Percentiles rank a stretch among this genome's conserved stretches.
phyloP scores from a whole-genome alignment of 2,329 filamentous ascomycete species.

The Monilinia polystroma region DNA sequence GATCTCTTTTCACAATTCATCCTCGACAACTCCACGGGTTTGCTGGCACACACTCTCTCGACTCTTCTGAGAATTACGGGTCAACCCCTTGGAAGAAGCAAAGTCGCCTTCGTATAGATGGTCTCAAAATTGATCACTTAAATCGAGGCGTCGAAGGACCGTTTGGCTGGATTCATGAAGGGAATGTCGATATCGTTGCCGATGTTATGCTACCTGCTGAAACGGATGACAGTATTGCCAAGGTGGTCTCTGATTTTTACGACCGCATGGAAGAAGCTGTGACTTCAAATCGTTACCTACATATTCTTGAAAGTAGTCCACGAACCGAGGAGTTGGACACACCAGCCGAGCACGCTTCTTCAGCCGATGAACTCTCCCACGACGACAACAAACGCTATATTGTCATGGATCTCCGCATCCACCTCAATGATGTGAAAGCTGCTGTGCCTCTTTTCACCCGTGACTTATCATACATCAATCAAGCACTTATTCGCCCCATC shows the following conservation, averaged over 20 bases:
- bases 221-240: slow-evolving; percentile 81
- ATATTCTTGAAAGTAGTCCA: slow-evolving; percentile 53
- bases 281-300: slow-evolving; percentile 68
- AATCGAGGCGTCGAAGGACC: slow-evolving; percentile 91
- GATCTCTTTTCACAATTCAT: slow-evolving; percentile 95
- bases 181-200: slow-evolving; percentile 92
- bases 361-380: slow-evolving; percentile 34
- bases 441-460: slow-evolving; percentile 89
- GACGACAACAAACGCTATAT: slow-evolving; percentile 72
- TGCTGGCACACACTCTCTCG: slow-evolving; percentile 57
- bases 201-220: slow-evolving; percentile 94
- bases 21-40: slow-evolving; percentile 85
- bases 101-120: slow-evolving; percentile 87
- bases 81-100: slow-evolving; percentile 90
- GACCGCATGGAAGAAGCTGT: slow-evolving; percentile 93
- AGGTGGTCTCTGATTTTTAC: slow-evolving; percentile 96
- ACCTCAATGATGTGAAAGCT: slow-evolving; percentile 92
- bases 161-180: slow-evolving; percentile 97
- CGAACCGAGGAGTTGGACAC: slow-evolving; percentile 38
- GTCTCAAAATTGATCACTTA: slow-evolving; percentile 90
- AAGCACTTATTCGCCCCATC: slow-evolving; percentile 90
- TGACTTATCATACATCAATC: slow-evolving; percentile 93
- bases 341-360: slow-evolving; percentile 33
- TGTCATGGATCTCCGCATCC: slow-evolving; percentile 91
- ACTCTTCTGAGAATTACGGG: slow-evolving; percentile 58